Base-by-base conservation (phyloP, 2,329 filamentous ascomycete species). In the Fusarium succisae region DNA sequence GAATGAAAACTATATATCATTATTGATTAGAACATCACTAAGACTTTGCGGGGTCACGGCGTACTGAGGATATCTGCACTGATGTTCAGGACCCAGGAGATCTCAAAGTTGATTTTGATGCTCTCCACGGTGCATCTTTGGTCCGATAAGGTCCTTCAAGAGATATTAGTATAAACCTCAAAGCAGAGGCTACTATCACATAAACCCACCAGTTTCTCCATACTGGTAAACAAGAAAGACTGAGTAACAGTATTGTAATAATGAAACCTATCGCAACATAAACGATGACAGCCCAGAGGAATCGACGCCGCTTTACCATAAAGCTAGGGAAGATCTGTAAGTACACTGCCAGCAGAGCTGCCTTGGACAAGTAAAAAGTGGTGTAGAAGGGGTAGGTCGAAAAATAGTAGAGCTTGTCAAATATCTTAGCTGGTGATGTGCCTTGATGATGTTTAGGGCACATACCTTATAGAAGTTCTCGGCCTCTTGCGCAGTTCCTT, bases 241-340 rank as follows among this genome's bases (percentile, higher is more conserved):
- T 54, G 2, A 74, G 26, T 8, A 71, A 12, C 1, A 64, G 6
- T 2, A 66, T 65, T 3, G 59, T 65, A 8, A 37, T 6, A 2
- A 43, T 24, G 9, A 41, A 74, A 6, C 28, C n/a, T 6, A 54
- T 8, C 5, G 41, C 32, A 8, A 61, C 58, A 8, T 69, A 74
- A 8, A 24, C 14, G 13, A 74, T 69, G 2, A 62, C 61, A 0
- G 22, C 53, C 67, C 70, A 74, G n/a, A 74, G 35, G 17, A 71
- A 64, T 4, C 59, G 37, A 24, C 72, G 43, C 12, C 67, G 28
- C 22, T 60, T 74, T 5, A 64, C 55, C 72, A 74, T 71, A 8
- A 74, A 74, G 3, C 8, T 18, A 0, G 70, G 62, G 17, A 73
- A 70, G 2, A 73, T 53, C 18, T 73, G 61, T 9, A 67, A 35